Percentiles rank a stretch among this genome's conserved stretches.
These are phyloP conservation scores for Solanum etuberosum DNA, from an alignment of 257 asterid genomes.

Conservation along the genomic window DNA sequence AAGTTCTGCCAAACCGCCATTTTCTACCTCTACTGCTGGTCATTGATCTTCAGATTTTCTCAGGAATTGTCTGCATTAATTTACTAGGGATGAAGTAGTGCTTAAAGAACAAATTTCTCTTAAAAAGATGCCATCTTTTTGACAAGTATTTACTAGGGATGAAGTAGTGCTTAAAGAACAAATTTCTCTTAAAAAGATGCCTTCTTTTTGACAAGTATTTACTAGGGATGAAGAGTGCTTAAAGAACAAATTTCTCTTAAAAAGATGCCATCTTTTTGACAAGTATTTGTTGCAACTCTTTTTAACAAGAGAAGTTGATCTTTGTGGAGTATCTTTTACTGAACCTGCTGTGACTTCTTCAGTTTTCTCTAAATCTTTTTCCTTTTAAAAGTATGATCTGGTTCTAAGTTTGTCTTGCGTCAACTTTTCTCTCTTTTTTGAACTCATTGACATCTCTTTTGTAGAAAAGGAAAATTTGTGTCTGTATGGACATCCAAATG, in stretches of 20 bases:
- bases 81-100: not conserved
- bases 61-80: not conserved
- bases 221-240: not conserved
- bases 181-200: not conserved
- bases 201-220: not conserved
- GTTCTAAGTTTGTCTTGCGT: not conserved
- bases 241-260: not conserved
- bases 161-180: not conserved
- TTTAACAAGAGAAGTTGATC: not conserved
- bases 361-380: not conserved
- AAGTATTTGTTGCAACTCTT: not conserved
- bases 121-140: not conserved
- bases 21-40: not conserved
- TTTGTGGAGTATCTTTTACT: not conserved
- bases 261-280: not conserved
- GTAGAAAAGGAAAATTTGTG: conserved; percentile 92
- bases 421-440: not conserved
- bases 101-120: not conserved
- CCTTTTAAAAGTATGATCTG: not conserved
- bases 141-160: not conserved
- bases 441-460: not conserved
- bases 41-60: not conserved
- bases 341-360: not conserved
- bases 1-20: not conserved
- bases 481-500: conserved; percentile 78